Evolutionary conservation across 345 rosid species (phyloP).

Genomic region (Euclidium syriacum): DNA sequence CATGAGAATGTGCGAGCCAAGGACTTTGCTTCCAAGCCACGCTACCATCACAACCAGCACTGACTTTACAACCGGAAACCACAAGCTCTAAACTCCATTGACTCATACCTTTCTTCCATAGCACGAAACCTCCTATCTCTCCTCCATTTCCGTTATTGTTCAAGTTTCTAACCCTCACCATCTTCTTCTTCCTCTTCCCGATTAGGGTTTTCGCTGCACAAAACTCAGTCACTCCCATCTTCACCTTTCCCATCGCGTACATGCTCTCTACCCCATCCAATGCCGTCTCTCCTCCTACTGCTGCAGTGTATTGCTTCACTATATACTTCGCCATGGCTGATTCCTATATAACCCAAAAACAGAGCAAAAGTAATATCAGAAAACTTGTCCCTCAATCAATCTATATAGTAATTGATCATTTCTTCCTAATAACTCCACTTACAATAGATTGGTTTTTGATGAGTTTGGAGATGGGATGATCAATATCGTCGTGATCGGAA

Average conservation of each 20-base stretch:
- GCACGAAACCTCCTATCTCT: slow-evolving; percentile 87
- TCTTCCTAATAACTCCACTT: neutral
- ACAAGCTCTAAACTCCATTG: slow-evolving; percentile 91
- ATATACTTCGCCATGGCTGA: slow-evolving; percentile 36
- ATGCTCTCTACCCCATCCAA: slow-evolving; percentile 27
- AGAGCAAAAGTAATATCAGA: slow-evolving; percentile 9
- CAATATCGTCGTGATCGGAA: slow-evolving; percentile 10
- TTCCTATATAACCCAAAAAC: slow-evolving; percentile 22
- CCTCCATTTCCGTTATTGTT: slow-evolving; percentile 40
- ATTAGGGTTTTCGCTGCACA: slow-evolving; percentile 24
- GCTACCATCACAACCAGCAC: slow-evolving; percentile 92
- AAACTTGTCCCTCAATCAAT: slow-evolving; percentile 7
- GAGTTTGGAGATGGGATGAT: slow-evolving; percentile 35
- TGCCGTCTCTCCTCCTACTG: slow-evolving; percentile 28
- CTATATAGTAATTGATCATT: neutral
- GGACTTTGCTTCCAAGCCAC: slow-evolving; percentile 94
- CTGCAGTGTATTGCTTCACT: slow-evolving; percentile 37
- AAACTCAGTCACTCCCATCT: slow-evolving; percentile 33
- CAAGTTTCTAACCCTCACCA: slow-evolving; percentile 40
- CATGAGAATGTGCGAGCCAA: slow-evolving; percentile 81
- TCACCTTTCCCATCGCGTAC: slow-evolving; percentile 39
- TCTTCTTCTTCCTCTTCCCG: slow-evolving; percentile 35
- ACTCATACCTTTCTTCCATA: slow-evolving; percentile 84
- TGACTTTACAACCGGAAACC: slow-evolving; percentile 81
- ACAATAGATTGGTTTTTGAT: slow-evolving; percentile 35